Evolutionary conservation across 176 grass and related monocot species (phyloP).

Genomic region (Zea mays): DNA sequence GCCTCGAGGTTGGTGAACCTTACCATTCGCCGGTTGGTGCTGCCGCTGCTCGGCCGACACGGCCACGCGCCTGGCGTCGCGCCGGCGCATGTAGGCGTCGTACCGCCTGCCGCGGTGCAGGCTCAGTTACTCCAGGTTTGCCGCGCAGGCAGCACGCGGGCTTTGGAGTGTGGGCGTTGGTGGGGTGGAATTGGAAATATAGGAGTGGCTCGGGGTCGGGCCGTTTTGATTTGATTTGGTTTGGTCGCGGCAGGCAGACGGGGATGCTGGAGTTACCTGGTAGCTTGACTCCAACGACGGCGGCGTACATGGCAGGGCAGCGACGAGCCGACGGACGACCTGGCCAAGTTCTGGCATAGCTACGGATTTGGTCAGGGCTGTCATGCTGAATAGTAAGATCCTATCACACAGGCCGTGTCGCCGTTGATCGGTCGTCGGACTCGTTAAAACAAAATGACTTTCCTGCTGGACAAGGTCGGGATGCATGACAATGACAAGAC

Average conservation of each 20-base stretch:
- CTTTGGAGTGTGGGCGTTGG: no score
- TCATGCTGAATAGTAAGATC: not conserved
- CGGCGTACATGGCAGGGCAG: conserved; percentile 8
- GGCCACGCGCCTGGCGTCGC: conserved; percentile 53
- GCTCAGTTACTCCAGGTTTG: not conserved
- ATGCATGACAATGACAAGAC: not conserved
- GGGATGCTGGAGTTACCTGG: no score
- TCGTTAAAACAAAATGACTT: not conserved
- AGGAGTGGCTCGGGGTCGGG: not conserved
- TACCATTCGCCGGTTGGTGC: not conserved
- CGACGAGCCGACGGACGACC: conserved; percentile 35
- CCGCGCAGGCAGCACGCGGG: not conserved
- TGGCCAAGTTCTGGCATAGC: conserved; percentile 5
- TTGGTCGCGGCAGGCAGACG: conserved; percentile 29
- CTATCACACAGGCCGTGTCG: not conserved
- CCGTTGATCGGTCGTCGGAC: not conserved
- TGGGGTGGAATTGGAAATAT: no score
- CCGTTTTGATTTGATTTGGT: conserved; percentile 19
- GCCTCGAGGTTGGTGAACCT: not conserved
- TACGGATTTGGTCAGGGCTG: not conserved
- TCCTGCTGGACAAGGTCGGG: not conserved
- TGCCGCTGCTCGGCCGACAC: conserved; percentile 4
- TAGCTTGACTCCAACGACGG: conserved; percentile 9
- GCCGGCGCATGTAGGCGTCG: conserved; percentile 56
- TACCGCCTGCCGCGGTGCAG: conserved; percentile 51